Base-by-base conservation (phyloP, 2,329 filamentous ascomycete species). In the Ceratocystis ficicola region DNA sequence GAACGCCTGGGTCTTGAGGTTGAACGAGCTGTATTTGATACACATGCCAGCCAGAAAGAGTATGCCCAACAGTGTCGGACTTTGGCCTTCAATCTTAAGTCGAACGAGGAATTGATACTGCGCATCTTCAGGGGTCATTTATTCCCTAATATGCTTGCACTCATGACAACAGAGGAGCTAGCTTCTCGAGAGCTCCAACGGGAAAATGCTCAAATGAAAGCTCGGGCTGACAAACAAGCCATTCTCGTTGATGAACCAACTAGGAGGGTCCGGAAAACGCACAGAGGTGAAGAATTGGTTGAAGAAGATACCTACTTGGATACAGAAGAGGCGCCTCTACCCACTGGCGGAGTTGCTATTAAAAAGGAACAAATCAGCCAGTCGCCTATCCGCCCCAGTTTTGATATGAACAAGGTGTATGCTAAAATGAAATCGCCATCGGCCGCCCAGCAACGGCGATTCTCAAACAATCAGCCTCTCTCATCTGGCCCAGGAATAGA, bases 231-330 rank as follows among this genome's bases (percentile, higher is more conserved):
- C 72, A 89, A 91, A 71, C 89, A 93, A 74, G 89, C 93, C 59
- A 92, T 94, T 60, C 82, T 95, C 44, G 86, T 93, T 68, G 83
- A 90, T 15, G 84, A 89, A 22, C 85, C 88, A 20, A 81, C 84
- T 62, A 90, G 92, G 3, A 85, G 91, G 2, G 86, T 96, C 66
- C 84, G 91, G 71, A 86, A 89, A 70, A 96, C 93, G 1, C 93
- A 97, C 77, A 97, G 97, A 75, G 94, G 94, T 12, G 92, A 96
- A 67, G 94, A 97, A 73, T 75, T 96, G 17, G 82, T 97, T 17
- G 91, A 93, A 68, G 85, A 88, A 59, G 90, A 95, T 44, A 80
- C 76, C n/a, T 73, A 76, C 46, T 68, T 75, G n/a, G 67, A 69
- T 20, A 62, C 67, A 1, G 73, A 72, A 44, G 74, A 77, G 28